Evolutionary conservation across 805 yeast genomes (phyloP), one percentile per base, ranked within the genome.

Genomic region (Saturnispora besseyi): DNA sequence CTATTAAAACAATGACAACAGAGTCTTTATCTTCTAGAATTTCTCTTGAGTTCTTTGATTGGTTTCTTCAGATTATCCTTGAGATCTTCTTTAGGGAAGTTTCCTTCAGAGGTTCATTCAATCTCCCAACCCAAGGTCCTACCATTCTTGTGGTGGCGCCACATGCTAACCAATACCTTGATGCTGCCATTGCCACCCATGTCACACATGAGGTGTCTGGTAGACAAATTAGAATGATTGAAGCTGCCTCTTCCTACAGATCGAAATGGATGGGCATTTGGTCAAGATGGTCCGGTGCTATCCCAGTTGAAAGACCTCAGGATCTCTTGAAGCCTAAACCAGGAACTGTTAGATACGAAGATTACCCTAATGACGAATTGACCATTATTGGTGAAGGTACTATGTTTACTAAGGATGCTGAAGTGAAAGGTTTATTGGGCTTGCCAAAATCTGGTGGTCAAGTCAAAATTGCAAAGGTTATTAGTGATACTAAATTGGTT

Each of bases 101-200:
- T 54, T 75, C 87, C 48, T 81, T 93, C 3, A 75, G 98, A 52
- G 96, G 97, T 1, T 88, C 96, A 1, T 87, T 79, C 67, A 76
- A 78, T 49, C 58, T 78, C 32, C 84, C 84, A 0, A 72, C 75
- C 30, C 65, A 75, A 9, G 97, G 96, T 0, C 91, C 98, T 0
- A 82, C 89, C 8, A 84, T 91, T 49, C 83, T 93, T 54, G 98
- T 93, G 33, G 95, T 93, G 10, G 99, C 96, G 2, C 98, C 98
- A 1, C 99, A 91, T 69, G 95, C 96, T n/a, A 87, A 87, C 62
- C 96, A 87, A 59, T 86, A 85, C 54, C 80, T 85, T 33, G 84
- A 78, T 57, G 71, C 70, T 5, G 78, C 89, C 26, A 73, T 93
- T 45, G 71, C 87, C 31, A 81, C 87, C 77, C 79, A 83, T 43